Conservation (phyloP, 306 rosid species). For the Medicago arabica region DNA sequence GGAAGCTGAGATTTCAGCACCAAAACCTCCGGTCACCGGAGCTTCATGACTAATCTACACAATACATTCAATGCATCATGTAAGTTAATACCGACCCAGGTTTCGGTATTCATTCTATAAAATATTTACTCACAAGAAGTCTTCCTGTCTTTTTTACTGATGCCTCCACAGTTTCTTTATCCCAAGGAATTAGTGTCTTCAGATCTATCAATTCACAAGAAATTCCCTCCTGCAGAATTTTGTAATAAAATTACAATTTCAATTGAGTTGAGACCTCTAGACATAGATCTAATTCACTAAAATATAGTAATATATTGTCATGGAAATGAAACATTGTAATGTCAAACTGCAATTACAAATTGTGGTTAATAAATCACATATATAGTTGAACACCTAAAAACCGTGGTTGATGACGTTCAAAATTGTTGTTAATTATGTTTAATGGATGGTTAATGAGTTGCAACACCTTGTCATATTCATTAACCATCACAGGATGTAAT, state of each 20-base stretch:
- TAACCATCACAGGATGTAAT: neutral
- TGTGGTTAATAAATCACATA: neutral
- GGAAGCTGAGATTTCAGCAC: constrained; percentile 96
- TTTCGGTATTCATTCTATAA: constrained; percentile 13
- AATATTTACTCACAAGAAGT: constrained; percentile 75
- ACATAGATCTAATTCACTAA: neutral
- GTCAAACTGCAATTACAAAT: neutral
- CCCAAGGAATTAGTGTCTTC: constrained; percentile 95
- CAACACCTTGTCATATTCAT: neutral
- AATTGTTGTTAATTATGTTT: neutral
- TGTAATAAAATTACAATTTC: constrained; percentile 24
- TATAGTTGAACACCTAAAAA: neutral
- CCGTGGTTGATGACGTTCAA: neutral
- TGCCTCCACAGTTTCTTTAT: constrained; percentile 90
- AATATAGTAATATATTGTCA: neutral
- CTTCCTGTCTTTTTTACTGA: constrained; percentile 93
- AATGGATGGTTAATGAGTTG: neutral
- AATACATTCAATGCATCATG: constrained; percentile 27
- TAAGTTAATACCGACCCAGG: neutral
- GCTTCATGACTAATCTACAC: constrained; percentile 98
- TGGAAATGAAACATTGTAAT: neutral
- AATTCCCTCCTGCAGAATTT: constrained; percentile 80
- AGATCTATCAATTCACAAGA: constrained; percentile 95
- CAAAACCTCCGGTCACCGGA: constrained; percentile 94
- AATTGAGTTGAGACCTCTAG: constrained; percentile 6